Evolutionary conservation across 305 asterid genomes (phyloP).

Genomic region (Fraxinus sp.): DNA sequence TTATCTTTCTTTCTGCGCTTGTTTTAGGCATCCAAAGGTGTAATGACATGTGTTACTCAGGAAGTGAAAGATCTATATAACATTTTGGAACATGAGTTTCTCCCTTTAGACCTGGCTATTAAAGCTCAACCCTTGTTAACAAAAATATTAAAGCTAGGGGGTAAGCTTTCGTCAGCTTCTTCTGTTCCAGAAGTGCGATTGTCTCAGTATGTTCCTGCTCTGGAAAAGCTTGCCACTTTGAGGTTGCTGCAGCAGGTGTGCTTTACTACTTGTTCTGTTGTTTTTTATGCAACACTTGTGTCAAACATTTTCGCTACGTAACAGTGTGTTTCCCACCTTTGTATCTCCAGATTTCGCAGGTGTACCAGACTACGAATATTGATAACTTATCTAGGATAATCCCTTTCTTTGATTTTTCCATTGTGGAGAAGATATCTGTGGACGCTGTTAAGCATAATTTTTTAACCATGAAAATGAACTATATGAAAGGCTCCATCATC

Average conservation of each 20-base stretch:
- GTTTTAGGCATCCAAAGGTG: conserved; percentile 75
- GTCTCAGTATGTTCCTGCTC: conserved; percentile 66
- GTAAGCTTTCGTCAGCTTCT: conserved; percentile 76
- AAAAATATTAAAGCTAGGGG: conserved; percentile 81
- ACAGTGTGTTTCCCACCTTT: conserved; percentile 14
- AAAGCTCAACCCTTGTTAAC: conserved; percentile 64
- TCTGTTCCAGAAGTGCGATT: conserved; percentile 77
- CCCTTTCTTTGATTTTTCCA: conserved; percentile 70
- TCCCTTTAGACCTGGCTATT: conserved; percentile 66
- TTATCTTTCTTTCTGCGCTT: conserved; percentile 15
- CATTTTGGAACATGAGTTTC: conserved; percentile 66
- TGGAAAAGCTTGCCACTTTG: conserved; percentile 79
- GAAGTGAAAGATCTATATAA: conserved; percentile 86
- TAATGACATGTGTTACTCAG: conserved; percentile 72
- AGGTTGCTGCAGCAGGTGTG: conserved; percentile 83
- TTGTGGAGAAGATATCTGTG: background rate
- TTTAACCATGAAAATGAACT: background rate
- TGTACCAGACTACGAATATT: conserved; percentile 75
- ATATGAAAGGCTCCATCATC: background rate
- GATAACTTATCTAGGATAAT: conserved; percentile 61
- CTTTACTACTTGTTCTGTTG: background rate
- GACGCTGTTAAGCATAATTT: background rate
- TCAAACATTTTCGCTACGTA: background rate
- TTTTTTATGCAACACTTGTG: background rate
- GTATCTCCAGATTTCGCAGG: conserved; percentile 63